Conservation (phyloP, 139 green algal species). For the Coelastrella sp. region DNA sequence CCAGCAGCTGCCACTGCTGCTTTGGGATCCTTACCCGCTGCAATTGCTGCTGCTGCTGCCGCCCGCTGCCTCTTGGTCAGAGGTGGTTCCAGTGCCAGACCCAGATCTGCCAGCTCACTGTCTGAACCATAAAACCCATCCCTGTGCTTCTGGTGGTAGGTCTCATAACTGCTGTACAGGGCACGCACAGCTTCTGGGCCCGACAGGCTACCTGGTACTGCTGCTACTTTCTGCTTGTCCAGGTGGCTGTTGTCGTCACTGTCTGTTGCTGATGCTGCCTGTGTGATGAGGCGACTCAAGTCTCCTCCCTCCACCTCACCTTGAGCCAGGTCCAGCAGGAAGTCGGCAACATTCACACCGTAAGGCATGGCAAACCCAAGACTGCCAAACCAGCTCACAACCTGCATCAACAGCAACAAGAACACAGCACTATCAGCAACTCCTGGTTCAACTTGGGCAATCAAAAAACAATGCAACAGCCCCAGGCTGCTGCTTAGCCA, state of each 20-base stretch:
- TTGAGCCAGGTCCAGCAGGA: conserved; percentile 81
- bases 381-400: conserved; percentile 70
- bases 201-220: background rate
- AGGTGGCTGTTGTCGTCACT: background rate
- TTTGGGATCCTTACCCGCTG: conserved; percentile 17
- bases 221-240: conserved; percentile 4
- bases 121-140: background rate
- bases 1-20: conserved; percentile 11
- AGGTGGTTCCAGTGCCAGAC: conserved; percentile 18
- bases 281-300: conserved; percentile 1
- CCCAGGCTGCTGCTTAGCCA: no score
- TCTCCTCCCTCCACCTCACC: conserved; percentile 37
- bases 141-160: background rate
- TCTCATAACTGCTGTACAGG: conserved; percentile 41
- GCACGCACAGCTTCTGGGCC: conserved; percentile 9
- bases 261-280: background rate
- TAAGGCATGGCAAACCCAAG: conserved; percentile 75
- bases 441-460: no score
- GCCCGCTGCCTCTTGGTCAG: background rate
- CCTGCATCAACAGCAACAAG: background rate
- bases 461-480: no score
- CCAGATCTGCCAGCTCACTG: background rate
- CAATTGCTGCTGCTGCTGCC: conserved; percentile 7
- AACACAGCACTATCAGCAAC: background rate
- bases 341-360: conserved; percentile 83